phyloP scores from a whole-genome alignment of 345 rosid genomes.

The Odontarrhena argentea region DNA sequence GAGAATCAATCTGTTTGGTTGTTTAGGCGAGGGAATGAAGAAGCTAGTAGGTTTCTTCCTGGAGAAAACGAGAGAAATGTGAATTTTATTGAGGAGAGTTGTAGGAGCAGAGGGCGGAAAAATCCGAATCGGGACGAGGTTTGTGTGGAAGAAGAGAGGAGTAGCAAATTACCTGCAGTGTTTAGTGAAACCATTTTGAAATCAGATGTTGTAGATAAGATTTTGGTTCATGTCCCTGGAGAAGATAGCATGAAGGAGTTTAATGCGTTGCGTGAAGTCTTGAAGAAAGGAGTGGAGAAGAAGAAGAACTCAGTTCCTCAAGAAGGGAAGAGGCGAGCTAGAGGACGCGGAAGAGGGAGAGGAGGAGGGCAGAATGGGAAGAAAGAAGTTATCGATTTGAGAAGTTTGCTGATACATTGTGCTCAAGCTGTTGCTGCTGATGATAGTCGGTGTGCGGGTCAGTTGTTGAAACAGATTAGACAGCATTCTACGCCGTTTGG shows the following conservation, averaged over 20 bases:
- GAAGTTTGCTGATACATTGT: conserved; percentile 74
- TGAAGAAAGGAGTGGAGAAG: conserved; percentile 55
- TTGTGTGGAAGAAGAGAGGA: conserved; percentile 67
- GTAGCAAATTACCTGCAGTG: conserved; percentile 69
- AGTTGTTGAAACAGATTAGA: conserved; percentile 77
- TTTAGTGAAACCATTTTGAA: conserved; percentile 57
- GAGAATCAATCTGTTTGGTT: conserved; percentile 58
- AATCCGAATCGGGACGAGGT: conserved; percentile 51
- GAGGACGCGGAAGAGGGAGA: conserved; percentile 49
- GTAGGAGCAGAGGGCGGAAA: conserved; percentile 53
- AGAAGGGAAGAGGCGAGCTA: conserved; percentile 42
- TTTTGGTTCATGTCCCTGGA: conserved; percentile 54
- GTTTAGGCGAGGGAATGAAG: conserved; percentile 77
- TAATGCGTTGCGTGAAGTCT: conserved; percentile 54
- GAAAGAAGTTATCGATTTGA: conserved; percentile 79
- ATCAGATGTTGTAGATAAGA: conserved; percentile 68
- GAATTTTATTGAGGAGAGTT: conserved; percentile 42
- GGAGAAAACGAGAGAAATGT: conserved; percentile 45
- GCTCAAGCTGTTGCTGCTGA: conserved; percentile 87
- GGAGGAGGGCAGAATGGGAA: conserved; percentile 55
- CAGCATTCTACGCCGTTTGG: conserved; percentile 81
- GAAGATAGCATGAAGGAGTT: conserved; percentile 44
- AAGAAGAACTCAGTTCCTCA: conserved; percentile 41
- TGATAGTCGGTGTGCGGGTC: conserved; percentile 60
- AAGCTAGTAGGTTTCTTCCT: conserved; percentile 72